Conservation (phyloP, 352 stramenopile genomes). For the Pythium dissotocum region DNA sequence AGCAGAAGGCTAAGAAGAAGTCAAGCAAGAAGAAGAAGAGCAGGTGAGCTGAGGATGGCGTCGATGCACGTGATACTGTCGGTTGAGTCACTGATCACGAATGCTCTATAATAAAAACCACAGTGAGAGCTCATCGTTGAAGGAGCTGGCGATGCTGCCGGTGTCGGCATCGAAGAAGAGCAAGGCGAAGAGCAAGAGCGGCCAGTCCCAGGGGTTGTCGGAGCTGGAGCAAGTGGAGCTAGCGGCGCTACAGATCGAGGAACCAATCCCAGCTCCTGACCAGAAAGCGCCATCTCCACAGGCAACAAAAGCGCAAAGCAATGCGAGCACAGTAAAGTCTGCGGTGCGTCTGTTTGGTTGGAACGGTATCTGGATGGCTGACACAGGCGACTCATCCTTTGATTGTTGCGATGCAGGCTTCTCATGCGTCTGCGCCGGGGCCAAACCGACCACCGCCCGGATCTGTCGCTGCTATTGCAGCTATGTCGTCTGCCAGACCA, state of each 20-base stretch:
- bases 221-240: conserved; percentile 2
- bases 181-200: conserved; percentile 42
- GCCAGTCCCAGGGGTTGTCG: neutral
- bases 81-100: too few relatives aligned
- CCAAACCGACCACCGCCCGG: neutral
- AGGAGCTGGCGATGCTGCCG: conserved; percentile 72
- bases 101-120: neutral
- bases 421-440: neutral
- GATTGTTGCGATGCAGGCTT: neutral
- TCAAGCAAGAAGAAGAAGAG: conserved; percentile 75
- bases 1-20: conserved; percentile 79
- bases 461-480: neutral
- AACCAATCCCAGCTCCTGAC: neutral
- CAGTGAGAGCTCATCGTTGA: conserved; percentile 65
- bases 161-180: conserved; percentile 64
- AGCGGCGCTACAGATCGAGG: neutral
- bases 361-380: neutral
- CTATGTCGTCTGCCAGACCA: neutral
- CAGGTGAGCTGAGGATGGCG: conserved; percentile 31
- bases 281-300: conserved; percentile 11
- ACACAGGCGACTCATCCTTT: neutral
- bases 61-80: neutral
- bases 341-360: neutral
- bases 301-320: conserved; percentile 9
- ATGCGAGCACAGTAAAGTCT: neutral